Conservation (phyloP, 768 basidiomycete genomes). For the Polyporus arcularius region DNA sequence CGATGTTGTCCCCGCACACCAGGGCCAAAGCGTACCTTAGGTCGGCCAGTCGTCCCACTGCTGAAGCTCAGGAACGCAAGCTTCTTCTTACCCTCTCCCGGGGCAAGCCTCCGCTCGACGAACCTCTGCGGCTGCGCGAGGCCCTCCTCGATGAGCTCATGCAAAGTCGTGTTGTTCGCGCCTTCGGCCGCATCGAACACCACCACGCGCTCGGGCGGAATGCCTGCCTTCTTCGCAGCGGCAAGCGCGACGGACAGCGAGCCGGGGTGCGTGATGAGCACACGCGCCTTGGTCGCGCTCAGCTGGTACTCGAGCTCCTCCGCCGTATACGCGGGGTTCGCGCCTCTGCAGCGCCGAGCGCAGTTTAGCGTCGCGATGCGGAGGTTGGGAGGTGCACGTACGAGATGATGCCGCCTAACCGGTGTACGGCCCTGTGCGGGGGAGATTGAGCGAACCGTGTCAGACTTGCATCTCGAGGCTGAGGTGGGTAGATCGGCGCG, state of each 20-base stretch:
- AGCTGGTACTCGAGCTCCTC: slow-evolving; percentile 37
- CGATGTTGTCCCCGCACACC: slow-evolving; percentile 49
- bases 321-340: slow-evolving; percentile 34
- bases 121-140: slow-evolving; percentile 40
- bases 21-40: slow-evolving; percentile 51
- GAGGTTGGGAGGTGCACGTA: slow-evolving; percentile 30
- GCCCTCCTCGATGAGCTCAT: slow-evolving; percentile 52
- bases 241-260: slow-evolving; percentile 25
- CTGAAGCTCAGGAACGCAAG: slow-evolving; percentile 75
- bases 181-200: slow-evolving; percentile 23
- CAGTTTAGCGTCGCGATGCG: background rate
- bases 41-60: slow-evolving; percentile 74
- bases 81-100: slow-evolving; percentile 68
- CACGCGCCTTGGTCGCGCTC: slow-evolving; percentile 24
- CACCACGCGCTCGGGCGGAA: slow-evolving; percentile 26
- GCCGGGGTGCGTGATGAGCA: slow-evolving; percentile 28
- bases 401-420: slow-evolving; percentile 60
- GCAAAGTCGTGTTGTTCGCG: slow-evolving; percentile 39
- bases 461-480: background rate
- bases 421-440: slow-evolving; percentile 46
- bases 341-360: slow-evolving; percentile 12
- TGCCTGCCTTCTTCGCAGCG: slow-evolving; percentile 23
- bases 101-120: slow-evolving; percentile 49
- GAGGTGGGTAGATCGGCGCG: background rate
- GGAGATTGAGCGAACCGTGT: background rate